Evolutionary conservation across 2,329 filamentous ascomycete species (phyloP).

Genomic region (Simplicillium aogashimaense): DNA sequence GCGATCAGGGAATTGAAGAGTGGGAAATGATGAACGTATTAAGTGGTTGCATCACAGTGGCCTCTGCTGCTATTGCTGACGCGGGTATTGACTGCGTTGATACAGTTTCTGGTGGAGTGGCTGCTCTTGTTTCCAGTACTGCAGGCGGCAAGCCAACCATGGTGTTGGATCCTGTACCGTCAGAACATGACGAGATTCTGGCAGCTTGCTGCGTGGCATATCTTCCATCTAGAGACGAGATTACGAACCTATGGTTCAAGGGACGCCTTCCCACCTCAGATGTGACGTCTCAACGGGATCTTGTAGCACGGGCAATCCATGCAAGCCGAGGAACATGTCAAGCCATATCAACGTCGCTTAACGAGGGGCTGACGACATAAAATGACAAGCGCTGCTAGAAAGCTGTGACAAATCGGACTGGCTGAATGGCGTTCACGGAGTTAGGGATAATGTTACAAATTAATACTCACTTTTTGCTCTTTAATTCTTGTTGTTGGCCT

Average conservation of each 20-base stretch:
- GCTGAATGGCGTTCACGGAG: too few relatives aligned
- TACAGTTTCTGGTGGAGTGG: constrained; percentile 79
- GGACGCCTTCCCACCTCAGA: constrained; percentile 44
- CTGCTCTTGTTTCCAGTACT: constrained; percentile 54
- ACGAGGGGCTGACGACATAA: constrained; percentile 19
- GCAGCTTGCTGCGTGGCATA: constrained; percentile 89
- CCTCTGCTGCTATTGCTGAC: constrained; percentile 85
- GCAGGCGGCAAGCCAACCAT: constrained; percentile 29
- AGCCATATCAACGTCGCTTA: constrained; percentile 20
- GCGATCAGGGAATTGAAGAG: constrained; percentile 46
- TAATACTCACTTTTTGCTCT: too few relatives aligned
- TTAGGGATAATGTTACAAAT: too few relatives aligned
- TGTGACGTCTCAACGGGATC: constrained; percentile 17
- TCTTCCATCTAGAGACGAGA: constrained; percentile 75
- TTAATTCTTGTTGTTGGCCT: too few relatives aligned
- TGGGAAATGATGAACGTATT: constrained; percentile 91
- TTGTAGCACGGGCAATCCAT: constrained; percentile 29
- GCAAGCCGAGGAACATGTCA: constrained; percentile 26
- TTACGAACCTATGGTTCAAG: constrained; percentile 92
- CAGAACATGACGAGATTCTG: constrained; percentile 66
- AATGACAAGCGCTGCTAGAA: too few relatives aligned
- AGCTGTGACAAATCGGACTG: too few relatives aligned
- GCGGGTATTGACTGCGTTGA: constrained; percentile 95
- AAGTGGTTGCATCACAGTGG: constrained; percentile 85
- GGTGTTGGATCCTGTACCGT: constrained; percentile 73